Conservation (phyloP, 352 stramenopile genomes). For the Blastocystis sp. region DNA sequence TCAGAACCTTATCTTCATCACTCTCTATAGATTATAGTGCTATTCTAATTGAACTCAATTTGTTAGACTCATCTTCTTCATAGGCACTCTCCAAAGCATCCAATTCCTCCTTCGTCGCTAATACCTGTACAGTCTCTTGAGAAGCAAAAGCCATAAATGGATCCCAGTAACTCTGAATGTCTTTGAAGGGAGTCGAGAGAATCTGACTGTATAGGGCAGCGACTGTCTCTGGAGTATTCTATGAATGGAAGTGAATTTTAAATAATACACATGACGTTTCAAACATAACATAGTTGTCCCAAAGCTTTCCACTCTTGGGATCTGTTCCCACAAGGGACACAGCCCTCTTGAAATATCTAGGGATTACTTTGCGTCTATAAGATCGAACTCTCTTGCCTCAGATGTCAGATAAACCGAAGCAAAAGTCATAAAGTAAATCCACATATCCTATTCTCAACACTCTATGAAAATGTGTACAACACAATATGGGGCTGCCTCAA, state of each 20-base stretch:
- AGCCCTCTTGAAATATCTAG: conserved; percentile 50
- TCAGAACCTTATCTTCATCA: conserved; percentile 57
- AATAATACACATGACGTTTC: conserved; percentile 23
- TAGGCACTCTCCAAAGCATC: not conserved
- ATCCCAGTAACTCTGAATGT: conserved; percentile 46
- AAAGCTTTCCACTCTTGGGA: conserved; percentile 34
- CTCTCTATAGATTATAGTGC: conserved; percentile 18
- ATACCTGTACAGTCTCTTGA: conserved; percentile 35
- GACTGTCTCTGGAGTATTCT: conserved; percentile 41
- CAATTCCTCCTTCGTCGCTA: conserved; percentile 34
- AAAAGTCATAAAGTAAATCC: conserved; percentile 63
- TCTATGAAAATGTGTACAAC: not conserved
- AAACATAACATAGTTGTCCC: conserved; percentile 55
- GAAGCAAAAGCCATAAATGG: conserved; percentile 62
- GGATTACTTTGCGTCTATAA: not conserved
- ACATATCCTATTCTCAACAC: conserved; percentile 14
- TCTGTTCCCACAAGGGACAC: conserved; percentile 52
- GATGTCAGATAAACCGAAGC: conserved; percentile 3
- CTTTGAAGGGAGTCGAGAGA: conserved; percentile 53
- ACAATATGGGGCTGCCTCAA: conserved; percentile 30
- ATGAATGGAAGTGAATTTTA: not conserved
- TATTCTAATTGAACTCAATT: not conserved
- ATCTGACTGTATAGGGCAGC: conserved; percentile 3
- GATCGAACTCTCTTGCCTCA: not conserved
- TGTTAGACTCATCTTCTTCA: conserved; percentile 24